These are phyloP conservation scores for Apiospora rasikravindrae DNA, from an alignment of 2,329 filamentous ascomycete species.

Conservation along the genomic window DNA sequence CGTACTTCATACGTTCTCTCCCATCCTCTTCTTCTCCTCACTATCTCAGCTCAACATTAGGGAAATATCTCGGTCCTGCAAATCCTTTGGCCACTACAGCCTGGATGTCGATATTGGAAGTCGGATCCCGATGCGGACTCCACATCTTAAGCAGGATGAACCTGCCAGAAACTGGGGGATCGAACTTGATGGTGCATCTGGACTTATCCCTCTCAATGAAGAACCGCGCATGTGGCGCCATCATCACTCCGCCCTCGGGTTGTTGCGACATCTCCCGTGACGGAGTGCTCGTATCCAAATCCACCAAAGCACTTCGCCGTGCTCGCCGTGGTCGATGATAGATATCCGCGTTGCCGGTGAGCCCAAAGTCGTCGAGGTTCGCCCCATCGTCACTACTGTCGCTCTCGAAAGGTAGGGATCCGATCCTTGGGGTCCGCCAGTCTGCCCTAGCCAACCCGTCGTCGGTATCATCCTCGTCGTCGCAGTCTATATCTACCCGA, in stretches of 20 bases:
- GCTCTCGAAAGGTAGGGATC: slow-evolving; percentile 60
- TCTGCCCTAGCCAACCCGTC: slow-evolving; percentile 34
- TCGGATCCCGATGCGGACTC: slow-evolving; percentile 71
- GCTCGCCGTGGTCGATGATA: slow-evolving; percentile 37
- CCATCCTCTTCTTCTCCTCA: not conserved
- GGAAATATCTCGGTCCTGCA: slow-evolving; percentile 85
- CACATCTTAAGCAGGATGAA: slow-evolving; percentile 91
- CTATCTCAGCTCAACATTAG: slow-evolving; percentile 67
- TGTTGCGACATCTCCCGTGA: slow-evolving; percentile 58
- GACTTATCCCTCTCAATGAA: slow-evolving; percentile 82
- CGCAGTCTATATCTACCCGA: slow-evolving; percentile 63
- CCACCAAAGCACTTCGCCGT: slow-evolving; percentile 41
- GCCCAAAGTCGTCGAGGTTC: slow-evolving; percentile 41
- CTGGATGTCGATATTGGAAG: slow-evolving; percentile 85
- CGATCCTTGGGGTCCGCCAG: slow-evolving; percentile 55
- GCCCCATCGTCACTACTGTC: slow-evolving; percentile 47
- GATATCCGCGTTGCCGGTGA: slow-evolving; percentile 27
- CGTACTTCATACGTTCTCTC: not conserved
- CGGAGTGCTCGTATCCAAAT: slow-evolving; percentile 44
- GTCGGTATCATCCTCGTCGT: slow-evolving; percentile 64
- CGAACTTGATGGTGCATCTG: slow-evolving; percentile 85
- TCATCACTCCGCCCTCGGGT: slow-evolving; percentile 63
- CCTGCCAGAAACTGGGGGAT: slow-evolving; percentile 79
- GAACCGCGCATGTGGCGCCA: slow-evolving; percentile 80
- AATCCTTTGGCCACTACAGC: slow-evolving; percentile 83